Conservation (phyloP, 805 yeast species). For the Candida ulmi region DNA sequence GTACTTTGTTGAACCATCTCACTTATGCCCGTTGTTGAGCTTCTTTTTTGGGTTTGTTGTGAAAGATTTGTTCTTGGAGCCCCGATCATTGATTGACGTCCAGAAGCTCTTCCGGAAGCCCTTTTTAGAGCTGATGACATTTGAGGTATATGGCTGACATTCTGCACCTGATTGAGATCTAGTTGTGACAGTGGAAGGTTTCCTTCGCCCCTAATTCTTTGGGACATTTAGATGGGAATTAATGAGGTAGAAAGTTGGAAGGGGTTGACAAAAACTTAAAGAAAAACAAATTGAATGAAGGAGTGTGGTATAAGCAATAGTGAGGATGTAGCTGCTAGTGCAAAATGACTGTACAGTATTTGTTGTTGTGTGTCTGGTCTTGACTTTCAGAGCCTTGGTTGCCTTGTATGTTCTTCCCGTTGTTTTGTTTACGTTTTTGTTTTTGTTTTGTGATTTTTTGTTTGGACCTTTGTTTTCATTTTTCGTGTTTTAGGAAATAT, state of each 20-base stretch:
- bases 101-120: slow-evolving; percentile 16
- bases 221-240: slow-evolving; percentile 18
- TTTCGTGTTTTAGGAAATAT: background rate
- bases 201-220: slow-evolving; percentile 15
- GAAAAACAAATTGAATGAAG: too few relatives aligned
- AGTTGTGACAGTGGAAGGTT: slow-evolving; percentile 17
- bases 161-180: slow-evolving; percentile 22
- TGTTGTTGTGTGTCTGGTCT: background rate
- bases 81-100: slow-evolving; percentile 26
- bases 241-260: too few relatives aligned
- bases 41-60: slow-evolving; percentile 13
- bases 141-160: slow-evolving; percentile 22
- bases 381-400: background rate
- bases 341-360: too few relatives aligned
- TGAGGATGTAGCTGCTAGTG: too few relatives aligned
- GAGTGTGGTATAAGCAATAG: too few relatives aligned
- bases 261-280: background rate
- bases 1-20: slow-evolving; percentile 24
- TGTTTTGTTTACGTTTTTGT: slow-evolving; percentile 1
- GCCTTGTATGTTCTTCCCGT: background rate
- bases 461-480: slow-evolving; percentile 1
- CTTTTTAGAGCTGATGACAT: slow-evolving; percentile 19
- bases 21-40: slow-evolving; percentile 18
- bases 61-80: slow-evolving; percentile 19
- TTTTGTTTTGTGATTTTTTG: slow-evolving; percentile 2